Base-by-base conservation (phyloP, 768 basidiomycete genomes). In the Suillus occidentalis region DNA sequence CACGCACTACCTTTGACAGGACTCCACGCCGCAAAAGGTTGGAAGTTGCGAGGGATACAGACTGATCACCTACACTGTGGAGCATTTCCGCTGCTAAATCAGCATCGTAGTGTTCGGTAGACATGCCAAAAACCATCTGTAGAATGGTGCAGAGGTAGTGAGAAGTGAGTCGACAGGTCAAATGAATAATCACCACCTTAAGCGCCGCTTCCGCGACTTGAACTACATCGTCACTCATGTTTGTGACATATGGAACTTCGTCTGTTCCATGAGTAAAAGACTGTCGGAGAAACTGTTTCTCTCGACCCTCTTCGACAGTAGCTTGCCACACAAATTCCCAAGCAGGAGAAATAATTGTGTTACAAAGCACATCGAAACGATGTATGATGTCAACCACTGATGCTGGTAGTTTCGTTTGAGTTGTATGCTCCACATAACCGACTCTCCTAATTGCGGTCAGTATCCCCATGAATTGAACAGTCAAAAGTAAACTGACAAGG, bases 251-350 rank as follows among this genome's bases (percentile, higher is more conserved):
- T 18, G 63, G 63, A 20, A 69, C 37, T 13, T 78, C 77, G 59
- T 83, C 81, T 3, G 75, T 69, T 20, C 79, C 78, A 34, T 74
- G 77, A 22, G 82, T 82, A 69, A 91, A 86, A 7, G 87, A 79
- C 59, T 87, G 82, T 58, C 82, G 81, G 39, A 88, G 77, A 60
- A 91, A 74, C 49, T 83, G 83, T 72, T 89, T 90, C 73, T 93
- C 92, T 49, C 92, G 86, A 13, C 84, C 83, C 72, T 94, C 91
- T 69, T 93, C 92, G 1, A 90, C 88, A 18, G 81, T 72, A 1
- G 83, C 81, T 68, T 82, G 89, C 87, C 89, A 93, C 76, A 94
- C 81, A 71, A 90, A 91, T 65, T 92, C 91, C 85, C 86, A 91
- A 6, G 80, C 67, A 0, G 89, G 84, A 1, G 77, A 74, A 13